Percentiles rank a stretch among this genome's conserved stretches.
Evolutionary conservation across 208 protist genomes (phyloP).

Genomic region (Leishmania braziliensis): DNA sequence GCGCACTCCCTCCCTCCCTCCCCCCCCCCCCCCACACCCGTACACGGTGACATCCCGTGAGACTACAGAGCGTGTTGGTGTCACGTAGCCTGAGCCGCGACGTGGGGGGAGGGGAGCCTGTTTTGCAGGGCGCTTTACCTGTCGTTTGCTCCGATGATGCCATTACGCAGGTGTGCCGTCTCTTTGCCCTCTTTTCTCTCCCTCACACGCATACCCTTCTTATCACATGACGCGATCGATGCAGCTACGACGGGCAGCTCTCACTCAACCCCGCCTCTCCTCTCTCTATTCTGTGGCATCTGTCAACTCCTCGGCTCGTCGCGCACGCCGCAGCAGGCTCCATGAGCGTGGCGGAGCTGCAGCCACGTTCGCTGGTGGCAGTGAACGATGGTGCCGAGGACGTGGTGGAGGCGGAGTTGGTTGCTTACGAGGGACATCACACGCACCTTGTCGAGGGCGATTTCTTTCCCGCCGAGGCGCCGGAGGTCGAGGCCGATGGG

Average conservation of each 20-base stretch:
- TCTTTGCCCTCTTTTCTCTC: not conserved
- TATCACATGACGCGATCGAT: not conserved
- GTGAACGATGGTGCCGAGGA: conserved; percentile 34
- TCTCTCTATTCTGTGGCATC: not conserved
- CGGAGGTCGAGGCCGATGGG: conserved; percentile 19
- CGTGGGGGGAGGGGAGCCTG: not conserved
- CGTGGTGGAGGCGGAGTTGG: conserved; percentile 46
- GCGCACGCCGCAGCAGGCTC: not conserved
- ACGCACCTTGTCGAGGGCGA: conserved; percentile 73
- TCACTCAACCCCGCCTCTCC: not conserved
- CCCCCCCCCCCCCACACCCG: not conserved
- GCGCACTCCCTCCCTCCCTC: too few species aligned
- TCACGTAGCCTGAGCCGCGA: not conserved
- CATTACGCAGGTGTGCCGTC: not conserved
- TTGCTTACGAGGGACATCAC: conserved; percentile 32
- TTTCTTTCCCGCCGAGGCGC: conserved; percentile 55
- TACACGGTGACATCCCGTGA: too few species aligned
- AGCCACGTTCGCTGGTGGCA: conserved; percentile 18
- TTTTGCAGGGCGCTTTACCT: not conserved
- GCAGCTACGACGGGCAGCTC: not conserved
- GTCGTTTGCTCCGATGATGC: not conserved
- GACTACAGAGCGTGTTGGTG: not conserved
- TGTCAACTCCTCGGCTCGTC: not conserved
- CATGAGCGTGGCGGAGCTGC: conserved; percentile 6
- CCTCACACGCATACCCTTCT: not conserved